Base-by-base conservation (phyloP, 257 asterid genomes). In the Capsicum baccatum region DNA sequence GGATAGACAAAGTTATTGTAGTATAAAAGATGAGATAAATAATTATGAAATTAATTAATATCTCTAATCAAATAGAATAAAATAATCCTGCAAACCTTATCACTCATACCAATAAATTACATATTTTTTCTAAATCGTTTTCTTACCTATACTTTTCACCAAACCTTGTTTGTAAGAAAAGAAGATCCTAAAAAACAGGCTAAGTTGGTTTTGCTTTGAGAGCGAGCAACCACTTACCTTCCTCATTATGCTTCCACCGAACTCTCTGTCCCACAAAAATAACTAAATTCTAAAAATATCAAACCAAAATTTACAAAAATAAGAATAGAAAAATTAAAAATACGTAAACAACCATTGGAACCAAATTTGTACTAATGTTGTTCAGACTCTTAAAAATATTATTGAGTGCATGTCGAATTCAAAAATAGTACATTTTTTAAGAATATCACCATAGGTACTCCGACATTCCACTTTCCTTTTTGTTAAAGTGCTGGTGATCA, bases 121-220 rank as follows among this genome's bases (percentile, higher is more conserved):
- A 62, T 62, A 68, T 66, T 2, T 19, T 44, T 47, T 26, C 59
- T 6, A 48, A 12, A 9, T 2, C n/a, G n/a, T 6, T 11, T 73
- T 11, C 48, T n/a, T 5, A 21, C 0, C 21, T 8, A 42, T 52
- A 76, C 14, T 76, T 76, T 50, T 2, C 63, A 52, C 47, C 63
- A 21, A 21, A 76, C 39, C 19, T 47, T 73, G 6, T 48, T 6
- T 19, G 42, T 19, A 74, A 48, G 42, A 48, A 26, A 26, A 26
- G 8, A 21, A 79, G 76, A 76, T 83, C 82, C 86, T 83, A 48
- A 17, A 66, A 83, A 64, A 7, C 21, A 2, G 78, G 74, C 17
- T 82, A 35, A 69, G 21, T 21, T 63, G 21, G 47, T 69, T 13
- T 44, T 42, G 21, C 73, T 12, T 8, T 42, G 26, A 83, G 56